Base-by-base conservation (phyloP, 352 stramenopile genomes). In the Pythium phragmiticola region DNA sequence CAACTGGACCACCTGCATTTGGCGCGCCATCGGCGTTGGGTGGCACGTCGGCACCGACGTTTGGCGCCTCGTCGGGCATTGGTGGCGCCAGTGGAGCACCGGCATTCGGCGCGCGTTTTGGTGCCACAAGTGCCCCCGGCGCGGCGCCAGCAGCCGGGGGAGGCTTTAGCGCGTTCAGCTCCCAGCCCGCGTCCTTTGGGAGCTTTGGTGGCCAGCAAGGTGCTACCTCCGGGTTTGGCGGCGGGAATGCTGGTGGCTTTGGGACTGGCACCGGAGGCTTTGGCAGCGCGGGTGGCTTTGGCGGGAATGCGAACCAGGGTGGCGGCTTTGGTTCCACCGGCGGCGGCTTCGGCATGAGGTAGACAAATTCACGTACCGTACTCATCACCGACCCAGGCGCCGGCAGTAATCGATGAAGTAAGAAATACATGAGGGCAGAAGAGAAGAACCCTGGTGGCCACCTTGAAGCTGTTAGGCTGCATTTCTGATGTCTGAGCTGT, bases 21-120 rank as follows among this genome's bases (percentile, higher is more conserved):
- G 83, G 81, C 11, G 57, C 83, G 4, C 62, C 82, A 8, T 76
- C 82, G 0, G 45, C 72, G 1, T 68, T 89, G 13, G 80, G 82
- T 47, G 62, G 55, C 55, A 65, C 68, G 1, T 71, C 63, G 49
- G 57, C 75, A 6, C 43, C 65, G 2, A 66, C 76, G 26, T 90
- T 90, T 34, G 81, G 81, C 12, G 75, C 80, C 3, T 70, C 77
- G 37, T 90, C 79, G 0, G 50, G 66, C 6, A 51, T 88, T 0
- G 79, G 82, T 55, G 77, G 64, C 33, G 79, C 79, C 52, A 76
- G 64, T 26, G 33, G 68, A 9, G 67, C 72, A 11, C 17, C 42
- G 23, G 55, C 54, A 3, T 63, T 65, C 45, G 69, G 72, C 1
- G 59, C 72, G 50, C 72, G 74, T 28, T 82, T 76, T 28, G 66